Evolutionary conservation across 176 grass and related monocot species (phyloP), one percentile per base, ranked within the genome.

Genomic region (Lolium multiflorum): DNA sequence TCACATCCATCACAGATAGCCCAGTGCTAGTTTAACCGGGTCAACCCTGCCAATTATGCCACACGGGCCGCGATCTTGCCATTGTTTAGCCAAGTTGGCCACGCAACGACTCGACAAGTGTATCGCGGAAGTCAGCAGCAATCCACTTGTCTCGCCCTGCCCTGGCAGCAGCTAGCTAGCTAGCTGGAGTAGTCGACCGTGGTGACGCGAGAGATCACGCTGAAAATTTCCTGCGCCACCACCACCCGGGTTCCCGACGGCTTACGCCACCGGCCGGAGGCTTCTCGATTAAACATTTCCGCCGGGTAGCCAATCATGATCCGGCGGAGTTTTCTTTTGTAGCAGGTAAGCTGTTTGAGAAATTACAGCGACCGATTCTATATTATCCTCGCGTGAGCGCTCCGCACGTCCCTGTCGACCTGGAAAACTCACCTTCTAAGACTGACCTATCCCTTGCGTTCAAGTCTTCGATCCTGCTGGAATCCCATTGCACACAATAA

Each of bases 381-480:
- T 35, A 35, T 35, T 54, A 55, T 55, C 14, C 17, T 56, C 31
- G 83, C 71, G 13, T 7, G 16, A 17, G 14, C 26, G 26, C 59
- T 61, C 25, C 0, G 20, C 7, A 9, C 15, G 77, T 91, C 81
- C 14, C 76, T 91, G 89, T 91, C 81, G 58, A 61, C 81, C 67
- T 81, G 85, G 73, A 84, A 88, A 91, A 88, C 81, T 88, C 85
- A 58, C 59, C 87, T 92, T 89, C 87, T 76, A 84, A 87, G 80
- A 81, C 74, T 89, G n/a, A 81, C 59, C 74, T 7, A 84, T 81
- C 80, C 55, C 76, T 92, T 89, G 91, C 91, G 87, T 92, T 84
- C 80, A 89, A 92, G 87, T 84, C 81, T 89, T 67, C 76, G 66
- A 4, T 25, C 18, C 75, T 48, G 57, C 31, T 22, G 7, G 51